Conservation (phyloP, 495 filamentous ascomycete genomes). For the Xylaria venustula region DNA sequence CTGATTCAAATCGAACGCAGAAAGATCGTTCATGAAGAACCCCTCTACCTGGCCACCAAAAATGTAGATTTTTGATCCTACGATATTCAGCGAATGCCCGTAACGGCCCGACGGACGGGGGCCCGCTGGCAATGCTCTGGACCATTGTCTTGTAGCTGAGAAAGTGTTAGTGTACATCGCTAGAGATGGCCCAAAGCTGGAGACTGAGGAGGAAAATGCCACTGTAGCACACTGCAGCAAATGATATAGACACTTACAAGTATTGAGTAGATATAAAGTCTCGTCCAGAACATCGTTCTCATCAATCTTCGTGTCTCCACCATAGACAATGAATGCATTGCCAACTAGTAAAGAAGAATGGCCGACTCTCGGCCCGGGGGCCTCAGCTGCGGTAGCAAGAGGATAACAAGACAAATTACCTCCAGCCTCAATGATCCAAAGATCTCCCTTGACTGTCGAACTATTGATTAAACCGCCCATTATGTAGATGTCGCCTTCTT, state of each 20-base stretch:
- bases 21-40: conserved; percentile 96
- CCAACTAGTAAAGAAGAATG: conserved; percentile 93
- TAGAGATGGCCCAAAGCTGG: not conserved
- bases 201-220: not conserved
- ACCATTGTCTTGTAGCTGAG: conserved; percentile 95
- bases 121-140: conserved; percentile 80
- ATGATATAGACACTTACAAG: conserved; percentile 65
- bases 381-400: conserved; percentile 85
- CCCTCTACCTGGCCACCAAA: conserved; percentile 98
- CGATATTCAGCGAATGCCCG: conserved; percentile 92
- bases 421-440: conserved; percentile 96
- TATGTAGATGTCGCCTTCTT: conserved; percentile 95
- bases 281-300: conserved; percentile 89
- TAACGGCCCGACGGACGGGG: conserved; percentile 86
- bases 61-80: conserved; percentile 93
- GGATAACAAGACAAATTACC: conserved; percentile 88
- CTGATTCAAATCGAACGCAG: conserved; percentile 94
- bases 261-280: conserved; percentile 95
- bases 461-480: conserved; percentile 97
- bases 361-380: conserved; percentile 91
- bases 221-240: too few species aligned
- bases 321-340: conserved; percentile 99
- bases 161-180: conserved; percentile 20
- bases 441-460: conserved; percentile 89
- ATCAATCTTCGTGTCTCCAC: conserved; percentile 96